Base-by-base conservation (phyloP, 305 asterid genomes). In the Solanum hybrid region DNA sequence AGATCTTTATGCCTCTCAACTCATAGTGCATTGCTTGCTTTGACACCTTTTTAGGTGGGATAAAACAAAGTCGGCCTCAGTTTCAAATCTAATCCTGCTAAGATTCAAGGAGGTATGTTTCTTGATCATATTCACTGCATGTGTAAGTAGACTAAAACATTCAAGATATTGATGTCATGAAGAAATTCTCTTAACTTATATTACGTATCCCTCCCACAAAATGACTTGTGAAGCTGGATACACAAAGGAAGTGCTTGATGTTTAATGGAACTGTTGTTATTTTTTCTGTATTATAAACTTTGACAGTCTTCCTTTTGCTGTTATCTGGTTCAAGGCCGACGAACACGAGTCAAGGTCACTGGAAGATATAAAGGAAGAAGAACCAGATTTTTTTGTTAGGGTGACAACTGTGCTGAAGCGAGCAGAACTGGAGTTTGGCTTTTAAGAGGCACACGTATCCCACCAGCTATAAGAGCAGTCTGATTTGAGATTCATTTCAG, bases 81-180 rank as follows among this genome's bases (percentile, higher is more conserved):
- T 97, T 73, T 93, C 99, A 66, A 97, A 97, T 92, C 94, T 96
- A 81, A 90, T 97, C 93, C 99, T 97, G 88, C 95, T 97, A 32
- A 95, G 92, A 93, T 97, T 97, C 88, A 91, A 91, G 76, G 99
- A 97, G 99, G 99, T 97, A 94, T 60, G 42, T 42, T 90, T 79
- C 29, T 84, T 14, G 26, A 29, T 34, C 29, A 72, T 16, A 22
- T 31, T 75, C 11, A 20, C 72, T 42, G 26, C 82, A 22, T 22
- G 38, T 40, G 27, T 2, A 75, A 32, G 64, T 78, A 13, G 31
- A n/a, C 10, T 46, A 29, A 31, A 51, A 6, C 12, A 51, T 84
- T 84, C 72, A 84, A 84, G 29, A 16, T 82, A 6, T 14, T 79
- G 29, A 51, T 42, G 72, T 42, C 35, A 17, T 10, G 87, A 20